Base-by-base conservation (phyloP, 495 filamentous ascomycete genomes). In the Viridothelium virens region DNA sequence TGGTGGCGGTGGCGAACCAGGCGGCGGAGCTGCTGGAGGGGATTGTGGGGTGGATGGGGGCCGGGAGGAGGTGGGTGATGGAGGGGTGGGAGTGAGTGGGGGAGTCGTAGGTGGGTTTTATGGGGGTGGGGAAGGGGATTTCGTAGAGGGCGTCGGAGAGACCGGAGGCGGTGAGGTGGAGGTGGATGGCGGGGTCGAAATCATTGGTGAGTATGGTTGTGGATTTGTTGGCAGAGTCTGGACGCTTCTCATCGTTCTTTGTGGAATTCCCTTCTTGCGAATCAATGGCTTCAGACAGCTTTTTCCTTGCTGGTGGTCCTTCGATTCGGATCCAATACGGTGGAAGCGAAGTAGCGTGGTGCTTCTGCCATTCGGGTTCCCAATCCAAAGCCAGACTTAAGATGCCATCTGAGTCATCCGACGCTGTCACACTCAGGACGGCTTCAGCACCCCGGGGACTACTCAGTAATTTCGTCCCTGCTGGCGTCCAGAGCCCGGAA, bases 351-450 rank as follows among this genome's bases (percentile, higher is more conserved):
- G 9, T 46, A 9, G 9, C 41, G 14, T 16, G 1, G 41, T 46
- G 41, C 41, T 46, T 46, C 14, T 46, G 41, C 86, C 86, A 89
- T 34, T 75, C 71, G 36, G 74, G 68, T 25, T 79, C 77, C 86
- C 86, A 89, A 25, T 73, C 70, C 34, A 84, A 77, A 2, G 79
- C 79, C 62, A 88, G 67, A 37, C 82, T 85, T 63, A 88, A 70
- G 70, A 87, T 79, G 0, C 86, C 85, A 74, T 88, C 86, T 0
- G 83, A 84, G 71, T 86, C 83, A 67, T 87, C 84, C 7, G 85
- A 71, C 3, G 81, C 77, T 1, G 82, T 80, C 41, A 88, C 79
- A n/a, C 77, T 80, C 66, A 88, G 66, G 4, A 83, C 81, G 37
- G 78, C 77, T 53, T 83, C 73, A n/a, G 69, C 71, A 5, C 78